Percentiles rank a stretch among this genome's conserved stretches.
These are phyloP conservation scores for Funneliformis caledonium DNA, from an alignment of 371 early-diverging fungal genomes.

Conservation along the genomic window DNA sequence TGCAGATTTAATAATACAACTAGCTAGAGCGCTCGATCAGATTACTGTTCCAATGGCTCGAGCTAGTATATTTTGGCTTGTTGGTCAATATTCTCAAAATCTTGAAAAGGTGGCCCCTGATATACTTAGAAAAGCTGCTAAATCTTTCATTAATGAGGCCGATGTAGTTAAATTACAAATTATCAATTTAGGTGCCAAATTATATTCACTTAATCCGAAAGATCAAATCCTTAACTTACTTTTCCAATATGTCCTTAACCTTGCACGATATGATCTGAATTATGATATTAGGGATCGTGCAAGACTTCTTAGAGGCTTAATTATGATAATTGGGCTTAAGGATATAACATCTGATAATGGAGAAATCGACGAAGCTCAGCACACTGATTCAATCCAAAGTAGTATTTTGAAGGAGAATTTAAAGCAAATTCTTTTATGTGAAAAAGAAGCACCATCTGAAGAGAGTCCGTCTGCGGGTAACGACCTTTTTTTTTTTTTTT, in stretches of 20 bases:
- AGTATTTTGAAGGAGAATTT: conserved; percentile 32
- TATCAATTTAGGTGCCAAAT: conserved; percentile 78
- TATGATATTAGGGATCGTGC: conserved; percentile 93
- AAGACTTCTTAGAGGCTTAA: conserved; percentile 76
- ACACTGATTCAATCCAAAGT: background rate
- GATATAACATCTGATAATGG: conserved; percentile 6
- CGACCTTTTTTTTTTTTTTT: background rate
- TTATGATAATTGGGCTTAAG: conserved; percentile 53
- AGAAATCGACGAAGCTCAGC: background rate
- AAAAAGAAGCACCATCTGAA: conserved; percentile 40
- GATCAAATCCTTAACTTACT: conserved; percentile 55
- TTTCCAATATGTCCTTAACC: conserved; percentile 75
- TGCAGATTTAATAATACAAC: conserved; percentile 62
- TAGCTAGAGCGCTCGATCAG: conserved; percentile 68
- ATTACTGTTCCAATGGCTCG: conserved; percentile 70
- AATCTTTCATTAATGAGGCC: conserved; percentile 73
- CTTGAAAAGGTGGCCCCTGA: conserved; percentile 76
- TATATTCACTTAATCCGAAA: conserved; percentile 58
- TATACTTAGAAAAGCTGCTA: conserved; percentile 77
- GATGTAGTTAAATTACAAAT: conserved; percentile 78
- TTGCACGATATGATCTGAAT: conserved; percentile 87
- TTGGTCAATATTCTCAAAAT: conserved; percentile 75
- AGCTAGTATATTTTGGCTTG: conserved; percentile 84
- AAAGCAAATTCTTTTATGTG: conserved; percentile 37
- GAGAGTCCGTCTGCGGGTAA: conserved; percentile 40